These are phyloP conservation scores for Colletotrichum shisoi DNA, from an alignment of 2,329 filamentous ascomycete genomes.

Conservation along the genomic window DNA sequence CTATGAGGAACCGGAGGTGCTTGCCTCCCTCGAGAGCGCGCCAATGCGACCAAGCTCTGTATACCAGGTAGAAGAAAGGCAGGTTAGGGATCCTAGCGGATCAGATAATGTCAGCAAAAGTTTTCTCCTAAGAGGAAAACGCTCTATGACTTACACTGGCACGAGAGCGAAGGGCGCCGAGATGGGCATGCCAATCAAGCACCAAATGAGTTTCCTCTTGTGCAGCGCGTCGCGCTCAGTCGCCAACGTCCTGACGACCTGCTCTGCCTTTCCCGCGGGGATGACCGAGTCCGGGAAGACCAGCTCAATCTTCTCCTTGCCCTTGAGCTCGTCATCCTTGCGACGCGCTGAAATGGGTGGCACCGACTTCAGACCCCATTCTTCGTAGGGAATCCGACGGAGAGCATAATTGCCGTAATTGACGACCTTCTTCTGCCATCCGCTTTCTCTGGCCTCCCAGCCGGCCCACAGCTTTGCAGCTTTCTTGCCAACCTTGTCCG, in stretches of 20 bases:
- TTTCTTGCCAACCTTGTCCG: constrained; percentile 75
- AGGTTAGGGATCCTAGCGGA: constrained; percentile 80
- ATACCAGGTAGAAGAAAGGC: constrained; percentile 95
- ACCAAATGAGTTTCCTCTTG: constrained; percentile 78
- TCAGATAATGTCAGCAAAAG: constrained; percentile 11
- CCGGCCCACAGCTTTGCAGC: constrained; percentile 80
- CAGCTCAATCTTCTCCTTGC: constrained; percentile 73
- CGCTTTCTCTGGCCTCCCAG: constrained; percentile 84
- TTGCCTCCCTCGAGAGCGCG: constrained; percentile 83
- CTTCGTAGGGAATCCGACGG: constrained; percentile 89
- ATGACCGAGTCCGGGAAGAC: constrained; percentile 79
- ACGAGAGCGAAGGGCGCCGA: constrained; percentile 82
- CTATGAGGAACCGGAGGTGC: constrained; percentile 81
- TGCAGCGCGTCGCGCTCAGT: constrained; percentile 84
- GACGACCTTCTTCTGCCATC: constrained; percentile 90
- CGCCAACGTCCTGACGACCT: constrained; percentile 73
- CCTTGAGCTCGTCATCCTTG: constrained; percentile 68
- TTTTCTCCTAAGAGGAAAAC: neutral
- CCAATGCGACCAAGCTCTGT: constrained; percentile 92
- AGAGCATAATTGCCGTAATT: constrained; percentile 86
- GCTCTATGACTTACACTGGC: constrained; percentile 72
- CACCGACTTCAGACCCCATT: constrained; percentile 97
- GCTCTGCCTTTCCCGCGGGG: constrained; percentile 66
- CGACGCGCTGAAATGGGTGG: constrained; percentile 77
- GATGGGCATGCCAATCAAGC: constrained; percentile 81